phyloP scores from a whole-genome alignment of 1,139 yeast species.

The Hansenula sp. region DNA sequence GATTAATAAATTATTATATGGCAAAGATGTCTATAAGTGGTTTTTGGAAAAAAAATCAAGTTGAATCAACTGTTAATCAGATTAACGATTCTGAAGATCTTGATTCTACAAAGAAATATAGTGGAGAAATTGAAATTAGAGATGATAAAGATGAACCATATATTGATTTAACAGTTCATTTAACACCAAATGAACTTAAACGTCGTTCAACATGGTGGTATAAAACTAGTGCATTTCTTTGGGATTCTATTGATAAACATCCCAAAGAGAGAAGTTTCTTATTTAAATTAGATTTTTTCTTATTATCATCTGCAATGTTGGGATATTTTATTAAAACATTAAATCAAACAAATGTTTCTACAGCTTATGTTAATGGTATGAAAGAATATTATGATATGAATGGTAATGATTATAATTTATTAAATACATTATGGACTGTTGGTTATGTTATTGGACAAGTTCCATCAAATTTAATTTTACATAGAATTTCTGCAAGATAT shows the following conservation, averaged over 20 bases:
- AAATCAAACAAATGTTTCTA: slow-evolving; percentile 38
- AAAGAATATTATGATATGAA: slow-evolving; percentile 43
- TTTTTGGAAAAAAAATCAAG: too few species aligned
- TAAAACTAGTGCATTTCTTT: not conserved
- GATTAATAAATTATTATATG: too few species aligned
- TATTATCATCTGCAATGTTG: slow-evolving; percentile 36
- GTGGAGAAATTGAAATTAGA: too few species aligned
- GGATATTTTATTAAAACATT: slow-evolving; percentile 34
- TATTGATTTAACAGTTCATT: not conserved
- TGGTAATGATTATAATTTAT: slow-evolving; percentile 44
- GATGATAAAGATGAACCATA: not conserved
- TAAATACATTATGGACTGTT: slow-evolving; percentile 46
- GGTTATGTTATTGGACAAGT: slow-evolving; percentile 54
- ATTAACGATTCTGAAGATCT: too few species aligned
- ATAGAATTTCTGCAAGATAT: slow-evolving; percentile 43
- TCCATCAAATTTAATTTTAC: slow-evolving; percentile 48
- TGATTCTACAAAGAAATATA: too few species aligned
- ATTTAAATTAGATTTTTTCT: slow-evolving; percentile 36
- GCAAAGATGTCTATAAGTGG: too few species aligned
- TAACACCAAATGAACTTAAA: not conserved
- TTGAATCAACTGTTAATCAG: too few species aligned
- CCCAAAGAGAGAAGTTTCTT: slow-evolving; percentile 35
- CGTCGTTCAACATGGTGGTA: slow-evolving; percentile 2
- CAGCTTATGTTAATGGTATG: slow-evolving; percentile 61
- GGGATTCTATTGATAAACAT: slow-evolving; percentile 40